phyloP scores from a whole-genome alignment of 441 rosid genomes.

The Viola pubescens region DNA sequence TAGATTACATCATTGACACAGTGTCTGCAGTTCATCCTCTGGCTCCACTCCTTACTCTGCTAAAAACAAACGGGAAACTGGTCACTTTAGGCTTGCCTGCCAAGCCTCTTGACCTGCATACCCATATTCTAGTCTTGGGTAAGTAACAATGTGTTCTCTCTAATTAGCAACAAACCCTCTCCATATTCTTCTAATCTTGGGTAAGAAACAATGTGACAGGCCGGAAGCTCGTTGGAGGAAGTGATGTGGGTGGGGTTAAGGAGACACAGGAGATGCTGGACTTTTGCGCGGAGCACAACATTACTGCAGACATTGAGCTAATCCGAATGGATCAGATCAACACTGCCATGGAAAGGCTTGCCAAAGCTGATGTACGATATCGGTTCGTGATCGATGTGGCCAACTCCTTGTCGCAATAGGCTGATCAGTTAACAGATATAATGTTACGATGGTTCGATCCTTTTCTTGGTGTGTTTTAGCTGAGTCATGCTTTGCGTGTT shows the following conservation, averaged over 20 bases:
- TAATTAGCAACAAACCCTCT: background rate
- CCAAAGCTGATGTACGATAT: conserved; percentile 65
- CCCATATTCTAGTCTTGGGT: conserved; percentile 63
- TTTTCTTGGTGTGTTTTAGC: no score
- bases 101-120: conserved; percentile 69
- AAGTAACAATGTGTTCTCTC: conserved; percentile 7
- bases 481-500: no score
- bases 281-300: conserved; percentile 65
- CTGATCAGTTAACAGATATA: background rate
- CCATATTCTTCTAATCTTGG: background rate
- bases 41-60: conserved; percentile 48
- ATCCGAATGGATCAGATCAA: conserved; percentile 55
- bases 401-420: conserved; percentile 35
- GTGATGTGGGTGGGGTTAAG: conserved; percentile 62
- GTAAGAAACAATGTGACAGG: conserved; percentile 23
- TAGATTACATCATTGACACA: conserved; percentile 79
- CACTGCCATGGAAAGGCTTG: conserved; percentile 63
- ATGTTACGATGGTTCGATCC: no score
- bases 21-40: conserved; percentile 69
- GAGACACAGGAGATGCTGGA: conserved; percentile 90
- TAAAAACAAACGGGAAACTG: conserved; percentile 69
- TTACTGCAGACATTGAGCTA: conserved; percentile 67
- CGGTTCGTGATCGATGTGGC: conserved; percentile 79
- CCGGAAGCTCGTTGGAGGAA: conserved; percentile 69
- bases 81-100: conserved; percentile 58